Evolutionary conservation across 352 stramenopile species (phyloP).

Genomic region (Phytophthora citrophthora): DNA sequence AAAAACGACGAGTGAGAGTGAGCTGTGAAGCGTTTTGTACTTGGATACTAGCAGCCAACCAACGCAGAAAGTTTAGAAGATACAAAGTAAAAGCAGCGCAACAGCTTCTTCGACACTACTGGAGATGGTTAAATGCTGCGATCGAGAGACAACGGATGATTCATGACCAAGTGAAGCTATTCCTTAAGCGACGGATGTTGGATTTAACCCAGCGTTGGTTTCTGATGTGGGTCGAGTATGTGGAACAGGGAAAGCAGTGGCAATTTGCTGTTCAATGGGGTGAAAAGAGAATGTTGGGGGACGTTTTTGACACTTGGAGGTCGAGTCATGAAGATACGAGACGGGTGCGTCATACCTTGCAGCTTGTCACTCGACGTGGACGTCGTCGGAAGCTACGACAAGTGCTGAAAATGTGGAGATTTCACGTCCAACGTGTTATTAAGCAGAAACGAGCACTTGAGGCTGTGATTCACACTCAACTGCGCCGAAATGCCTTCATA

Average conservation of each 20-base stretch:
- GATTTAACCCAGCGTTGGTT: constrained; percentile 10
- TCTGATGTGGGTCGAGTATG: constrained; percentile 19
- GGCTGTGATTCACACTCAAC: constrained; percentile 14
- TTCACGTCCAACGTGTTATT: not conserved
- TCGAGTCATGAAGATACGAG: constrained; percentile 15
- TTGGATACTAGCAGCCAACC: constrained; percentile 14
- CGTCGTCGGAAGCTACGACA: constrained; percentile 20
- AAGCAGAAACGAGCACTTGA: constrained; percentile 13
- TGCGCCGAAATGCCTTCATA: constrained; percentile 19
- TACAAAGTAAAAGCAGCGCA: constrained; percentile 11
- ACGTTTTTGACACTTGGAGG: constrained; percentile 28
- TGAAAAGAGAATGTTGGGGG: constrained; percentile 15
- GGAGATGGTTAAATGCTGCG: constrained; percentile 18
- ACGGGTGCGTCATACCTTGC: constrained; percentile 14
- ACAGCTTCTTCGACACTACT: constrained; percentile 25
- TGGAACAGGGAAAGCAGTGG: constrained; percentile 26
- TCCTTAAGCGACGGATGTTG: not conserved
- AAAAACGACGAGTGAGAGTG: not conserved
- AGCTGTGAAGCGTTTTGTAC: constrained; percentile 17
- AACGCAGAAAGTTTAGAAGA: constrained; percentile 8
- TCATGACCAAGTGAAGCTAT: constrained; percentile 6
- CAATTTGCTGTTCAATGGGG: constrained; percentile 34
- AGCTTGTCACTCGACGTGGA: constrained; percentile 19
- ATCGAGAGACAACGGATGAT: constrained; percentile 15
- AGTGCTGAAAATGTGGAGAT: constrained; percentile 17